A percentile compares a stretch with the other conserved stretches of the same genome.
These are phyloP conservation scores for Candida alai DNA, from an alignment of 805 yeast species.

Conservation along the genomic window DNA sequence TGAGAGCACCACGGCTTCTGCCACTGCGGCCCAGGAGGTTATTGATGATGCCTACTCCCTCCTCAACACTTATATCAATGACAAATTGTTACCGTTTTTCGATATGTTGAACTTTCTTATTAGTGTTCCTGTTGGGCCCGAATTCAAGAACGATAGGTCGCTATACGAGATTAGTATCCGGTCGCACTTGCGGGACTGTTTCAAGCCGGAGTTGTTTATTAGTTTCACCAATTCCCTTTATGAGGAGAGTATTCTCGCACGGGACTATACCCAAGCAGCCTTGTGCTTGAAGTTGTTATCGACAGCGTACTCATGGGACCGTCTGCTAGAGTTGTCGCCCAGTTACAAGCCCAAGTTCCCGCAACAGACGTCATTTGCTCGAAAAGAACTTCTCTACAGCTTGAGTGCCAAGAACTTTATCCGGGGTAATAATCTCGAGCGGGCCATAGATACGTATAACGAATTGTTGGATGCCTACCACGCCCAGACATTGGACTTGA, in stretches of 20 bases:
- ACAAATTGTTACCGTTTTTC: constrained; percentile 55
- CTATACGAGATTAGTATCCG: constrained; percentile 74
- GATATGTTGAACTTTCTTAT: constrained; percentile 62
- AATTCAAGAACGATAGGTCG: constrained; percentile 81
- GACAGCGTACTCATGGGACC: constrained; percentile 71
- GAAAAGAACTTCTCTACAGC: constrained; percentile 70
- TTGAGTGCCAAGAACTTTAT: constrained; percentile 67
- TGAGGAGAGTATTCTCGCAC: constrained; percentile 55
- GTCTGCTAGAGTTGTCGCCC: constrained; percentile 50
- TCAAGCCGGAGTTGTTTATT: constrained; percentile 75
- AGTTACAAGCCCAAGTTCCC: constrained; percentile 69
- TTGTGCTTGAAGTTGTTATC: constrained; percentile 75
- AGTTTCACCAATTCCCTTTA: constrained; percentile 75
- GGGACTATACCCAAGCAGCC: constrained; percentile 77
- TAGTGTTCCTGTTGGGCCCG: constrained; percentile 74
- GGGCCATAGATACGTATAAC: constrained; percentile 74
- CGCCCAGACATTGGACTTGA: constrained; percentile 67
- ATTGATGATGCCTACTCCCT: constrained; percentile 60
- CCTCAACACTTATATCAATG: constrained; percentile 46
- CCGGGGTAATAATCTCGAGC: constrained; percentile 70
- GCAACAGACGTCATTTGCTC: constrained; percentile 73
- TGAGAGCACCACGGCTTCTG: no score
- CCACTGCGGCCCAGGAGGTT: constrained; percentile 45
- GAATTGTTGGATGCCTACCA: constrained; percentile 75
- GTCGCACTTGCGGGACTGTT: constrained; percentile 71